Conservation (phyloP, 2,329 filamentous ascomycete species). For the Xylaria sp. region DNA sequence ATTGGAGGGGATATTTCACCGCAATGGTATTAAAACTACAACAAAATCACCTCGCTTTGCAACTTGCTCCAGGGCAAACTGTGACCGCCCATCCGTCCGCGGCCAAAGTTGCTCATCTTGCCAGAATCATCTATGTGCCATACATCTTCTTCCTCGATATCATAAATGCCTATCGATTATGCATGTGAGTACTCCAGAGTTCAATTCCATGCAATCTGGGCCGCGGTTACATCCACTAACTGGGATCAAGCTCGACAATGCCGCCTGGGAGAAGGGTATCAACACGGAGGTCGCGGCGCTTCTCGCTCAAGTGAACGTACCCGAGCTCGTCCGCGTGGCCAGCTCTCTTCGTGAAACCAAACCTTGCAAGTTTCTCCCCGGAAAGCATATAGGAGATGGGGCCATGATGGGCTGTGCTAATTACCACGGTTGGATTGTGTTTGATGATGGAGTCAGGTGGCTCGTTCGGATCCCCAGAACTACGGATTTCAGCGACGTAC, state of each 20-base stretch:
- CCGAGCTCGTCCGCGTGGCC: constrained; percentile 26
- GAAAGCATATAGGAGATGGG: constrained; percentile 25
- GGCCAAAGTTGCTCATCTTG: constrained; percentile 25
- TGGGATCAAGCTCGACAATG: constrained; percentile 23
- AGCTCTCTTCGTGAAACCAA: constrained; percentile 31
- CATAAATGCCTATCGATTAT: constrained; percentile 19
- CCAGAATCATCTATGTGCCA: constrained; percentile 23
- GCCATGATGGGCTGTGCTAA: constrained; percentile 23
- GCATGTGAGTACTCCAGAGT: constrained; percentile 8
- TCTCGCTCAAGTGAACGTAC: constrained; percentile 18
- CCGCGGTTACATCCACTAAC: constrained; percentile 15
- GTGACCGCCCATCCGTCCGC: constrained; percentile 25
- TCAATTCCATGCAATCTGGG: not conserved
- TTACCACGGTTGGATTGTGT: constrained; percentile 27
- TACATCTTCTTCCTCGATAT: constrained; percentile 29
- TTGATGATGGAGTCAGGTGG: constrained; percentile 32
- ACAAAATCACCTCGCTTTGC: constrained; percentile 25
- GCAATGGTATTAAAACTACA: not conserved
- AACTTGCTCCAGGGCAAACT: constrained; percentile 19
- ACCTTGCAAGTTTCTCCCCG: constrained; percentile 37
- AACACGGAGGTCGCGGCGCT: constrained; percentile 24
- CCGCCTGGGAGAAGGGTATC: constrained; percentile 22
- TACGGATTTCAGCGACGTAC: constrained; percentile 18
- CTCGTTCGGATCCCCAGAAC: constrained; percentile 19
- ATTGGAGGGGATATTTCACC: not conserved